Evolutionary conservation across 805 yeast genomes (phyloP), one percentile per base, ranked within the genome.

Genomic region (Candida maris): DNA sequence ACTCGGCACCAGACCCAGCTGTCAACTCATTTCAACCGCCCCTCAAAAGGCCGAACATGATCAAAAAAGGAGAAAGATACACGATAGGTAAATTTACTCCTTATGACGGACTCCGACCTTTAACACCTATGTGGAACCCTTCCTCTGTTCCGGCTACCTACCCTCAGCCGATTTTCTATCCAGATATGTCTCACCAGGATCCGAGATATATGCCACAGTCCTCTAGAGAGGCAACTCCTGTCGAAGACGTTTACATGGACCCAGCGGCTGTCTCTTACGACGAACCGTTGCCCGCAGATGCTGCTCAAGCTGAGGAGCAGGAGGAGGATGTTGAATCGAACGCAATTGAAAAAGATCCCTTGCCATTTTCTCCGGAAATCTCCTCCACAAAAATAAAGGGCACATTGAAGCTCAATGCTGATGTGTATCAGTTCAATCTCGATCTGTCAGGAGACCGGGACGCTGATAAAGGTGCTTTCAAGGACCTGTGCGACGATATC

Each of bases 301-400:
- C 15, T 14, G 23, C 29, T 6, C 27, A 9, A 12, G 40, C 32
- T 4, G 39, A 30, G n/a, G 50, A 33, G 3, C 38, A 33, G 14
- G 46, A 43, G 12, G 46, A 45, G 27, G 46, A 42, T 23, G 49
- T 47, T 20, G 52, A 48, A 34, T 30, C 45, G 7, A 32, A 38
- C 6, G 57, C 56, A 4, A 46, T 52, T 19, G 57, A 50, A 31
- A 53, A 54, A 6, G 52, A 46, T 16, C 54, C 52, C 4, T 38
- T 24, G 23, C 27, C 45, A 16, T 23, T 20, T 14, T 32, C 18
- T 13, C 19, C 25, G 21, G 19, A 4, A 20, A 25, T 13, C 18
- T 19, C 19, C 5, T 19, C 25, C 24, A 18, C 4, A 20, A 25
- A 14, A 20, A 34, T 28, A 18, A 28, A 31, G 3, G 58, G 60